Percentiles rank a stretch among this genome's conserved stretches.
Conservation (phyloP, 2,329 filamentous ascomycete genomes). For the Verticillium tricorpus region DNA sequence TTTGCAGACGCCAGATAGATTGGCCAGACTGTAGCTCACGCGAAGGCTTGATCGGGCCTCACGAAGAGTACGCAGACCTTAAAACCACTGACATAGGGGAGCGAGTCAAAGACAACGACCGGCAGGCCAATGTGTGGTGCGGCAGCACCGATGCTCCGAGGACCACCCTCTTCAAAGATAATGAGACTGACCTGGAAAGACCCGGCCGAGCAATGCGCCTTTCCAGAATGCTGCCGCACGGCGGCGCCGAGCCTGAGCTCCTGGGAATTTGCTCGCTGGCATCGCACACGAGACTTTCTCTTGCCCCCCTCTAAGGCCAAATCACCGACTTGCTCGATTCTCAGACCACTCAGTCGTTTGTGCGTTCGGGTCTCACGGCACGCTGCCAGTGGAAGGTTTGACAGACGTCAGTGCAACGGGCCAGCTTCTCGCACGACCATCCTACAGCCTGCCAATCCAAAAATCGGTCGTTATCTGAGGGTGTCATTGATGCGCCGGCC, state of each 20-base stretch:
- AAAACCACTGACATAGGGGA: neutral
- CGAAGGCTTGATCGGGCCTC: neutral
- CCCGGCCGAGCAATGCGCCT: neutral
- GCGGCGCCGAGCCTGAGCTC: neutral
- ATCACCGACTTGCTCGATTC: too few relatives aligned
- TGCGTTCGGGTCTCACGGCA: neutral
- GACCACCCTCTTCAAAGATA: neutral
- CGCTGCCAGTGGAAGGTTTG: neutral
- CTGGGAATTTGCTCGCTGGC: neutral
- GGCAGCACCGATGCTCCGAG: neutral
- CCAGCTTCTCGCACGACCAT: neutral
- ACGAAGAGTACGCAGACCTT: neutral
- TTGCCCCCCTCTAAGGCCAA: too few relatives aligned
- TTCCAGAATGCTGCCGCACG: neutral
- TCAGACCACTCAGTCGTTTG: neutral
- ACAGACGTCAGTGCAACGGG: neutral
- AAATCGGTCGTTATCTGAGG: neutral
- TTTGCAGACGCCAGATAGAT: conserved; percentile 6
- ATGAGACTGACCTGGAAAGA: neutral
- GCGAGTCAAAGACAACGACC: neutral
- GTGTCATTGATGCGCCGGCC: neutral
- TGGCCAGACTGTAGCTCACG: neutral
- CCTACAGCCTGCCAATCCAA: neutral
- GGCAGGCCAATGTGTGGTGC: neutral
- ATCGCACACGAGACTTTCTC: neutral